Percentiles rank a stretch among this genome's conserved stretches.
These are phyloP conservation scores for Jaltomata sinuosa DNA, from an alignment of 257 asterid genomes.

Conservation along the genomic window DNA sequence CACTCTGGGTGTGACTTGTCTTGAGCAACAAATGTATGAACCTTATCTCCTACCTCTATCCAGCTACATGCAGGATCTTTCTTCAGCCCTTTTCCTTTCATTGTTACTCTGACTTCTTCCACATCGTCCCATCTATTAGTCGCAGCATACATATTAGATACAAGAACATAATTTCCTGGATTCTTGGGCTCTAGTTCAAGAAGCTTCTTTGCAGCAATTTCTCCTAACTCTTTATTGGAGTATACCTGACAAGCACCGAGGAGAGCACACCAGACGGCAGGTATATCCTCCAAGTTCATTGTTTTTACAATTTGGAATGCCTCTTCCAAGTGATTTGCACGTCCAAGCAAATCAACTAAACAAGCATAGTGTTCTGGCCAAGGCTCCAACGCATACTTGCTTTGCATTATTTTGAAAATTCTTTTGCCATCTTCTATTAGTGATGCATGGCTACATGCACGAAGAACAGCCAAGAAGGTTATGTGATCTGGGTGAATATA, in stretches of 20 bases:
- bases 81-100: constrained; percentile 57
- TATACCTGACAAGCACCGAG: constrained; percentile 66
- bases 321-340: constrained; percentile 65
- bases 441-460: constrained; percentile 82
- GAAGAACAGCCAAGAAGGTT: constrained; percentile 53
- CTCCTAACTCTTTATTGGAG: constrained; percentile 53
- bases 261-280: constrained; percentile 70
- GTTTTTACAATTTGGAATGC: constrained; percentile 40
- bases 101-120: constrained; percentile 48
- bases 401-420: constrained; percentile 39
- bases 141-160: constrained; percentile 63
- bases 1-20: constrained; percentile 60
- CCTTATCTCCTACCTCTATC: constrained; percentile 50
- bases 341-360: constrained; percentile 81
- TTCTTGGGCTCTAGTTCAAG: constrained; percentile 62
- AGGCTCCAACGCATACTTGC: constrained; percentile 49
- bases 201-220: constrained; percentile 65
- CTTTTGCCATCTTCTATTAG: constrained; percentile 60
- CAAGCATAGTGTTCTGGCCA: constrained; percentile 87
- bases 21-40: constrained; percentile 54
- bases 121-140: constrained; percentile 68
- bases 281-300: constrained; percentile 48
- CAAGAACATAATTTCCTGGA: constrained; percentile 73
- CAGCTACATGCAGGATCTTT: constrained; percentile 94
- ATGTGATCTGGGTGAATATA: constrained; percentile 53